phyloP scores from a whole-genome alignment of 768 basidiomycete genomes.

The Boletus rubescentipes region DNA sequence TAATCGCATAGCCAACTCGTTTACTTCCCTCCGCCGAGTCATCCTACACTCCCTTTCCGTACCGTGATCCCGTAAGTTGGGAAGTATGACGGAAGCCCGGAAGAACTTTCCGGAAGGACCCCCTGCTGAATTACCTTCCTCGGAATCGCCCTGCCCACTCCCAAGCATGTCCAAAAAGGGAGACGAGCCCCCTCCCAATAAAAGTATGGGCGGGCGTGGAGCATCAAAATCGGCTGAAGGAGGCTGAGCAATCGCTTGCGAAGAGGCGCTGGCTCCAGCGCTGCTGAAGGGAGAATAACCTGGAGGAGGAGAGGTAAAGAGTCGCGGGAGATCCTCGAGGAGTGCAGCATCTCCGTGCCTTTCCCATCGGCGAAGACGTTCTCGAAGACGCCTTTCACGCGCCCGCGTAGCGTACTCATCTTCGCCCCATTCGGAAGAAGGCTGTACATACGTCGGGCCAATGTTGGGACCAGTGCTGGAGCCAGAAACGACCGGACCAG shows the following conservation, averaged over 20 bases:
- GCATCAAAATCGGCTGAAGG: conserved; percentile 28
- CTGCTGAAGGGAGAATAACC: conserved; percentile 6
- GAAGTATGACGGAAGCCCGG: conserved; percentile 70
- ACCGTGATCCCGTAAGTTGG: conserved; percentile 50
- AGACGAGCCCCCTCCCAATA: conserved; percentile 22
- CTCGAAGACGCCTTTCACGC: conserved; percentile 69
- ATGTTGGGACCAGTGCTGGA: conserved; percentile 35
- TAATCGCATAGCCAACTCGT: conserved; percentile 83
- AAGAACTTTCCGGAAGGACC: conserved; percentile 46
- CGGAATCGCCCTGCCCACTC: conserved; percentile 15
- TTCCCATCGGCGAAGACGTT: conserved; percentile 76
- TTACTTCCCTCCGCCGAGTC: conserved; percentile 67
- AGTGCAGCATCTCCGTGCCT: conserved; percentile 52
- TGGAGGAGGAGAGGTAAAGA: conserved; percentile 36
- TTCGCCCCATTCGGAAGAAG: conserved; percentile 57
- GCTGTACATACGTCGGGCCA: background rate
- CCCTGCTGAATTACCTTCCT: conserved; percentile 13
- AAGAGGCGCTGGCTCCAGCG: background rate
- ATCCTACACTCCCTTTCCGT: conserved; percentile 60
- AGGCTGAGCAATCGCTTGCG: conserved; percentile 25
- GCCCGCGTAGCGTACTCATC: conserved; percentile 62
- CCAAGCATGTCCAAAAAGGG: conserved; percentile 29
- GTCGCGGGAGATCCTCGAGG: conserved; percentile 61
- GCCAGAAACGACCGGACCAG: conserved; percentile 25
- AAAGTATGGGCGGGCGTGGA: conserved; percentile 23